Conservation (phyloP, 2,329 filamentous ascomycete genomes). For the Fusarium sp. region DNA sequence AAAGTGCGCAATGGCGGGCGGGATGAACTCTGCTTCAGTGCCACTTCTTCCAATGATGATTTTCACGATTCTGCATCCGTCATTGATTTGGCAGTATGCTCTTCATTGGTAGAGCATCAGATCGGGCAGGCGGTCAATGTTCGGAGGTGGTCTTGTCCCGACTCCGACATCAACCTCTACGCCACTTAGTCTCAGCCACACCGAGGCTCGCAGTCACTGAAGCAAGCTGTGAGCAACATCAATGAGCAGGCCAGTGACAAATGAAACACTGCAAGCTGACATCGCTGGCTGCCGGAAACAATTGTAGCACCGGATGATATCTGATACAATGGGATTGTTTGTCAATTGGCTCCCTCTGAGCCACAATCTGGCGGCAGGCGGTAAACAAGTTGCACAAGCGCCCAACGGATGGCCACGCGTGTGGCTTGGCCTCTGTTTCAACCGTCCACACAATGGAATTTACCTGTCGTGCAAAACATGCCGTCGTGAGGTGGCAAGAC, state of each 20-base stretch:
- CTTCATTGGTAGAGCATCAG: slow-evolving; percentile 8
- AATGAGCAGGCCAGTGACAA: neutral
- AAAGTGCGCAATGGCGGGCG: neutral
- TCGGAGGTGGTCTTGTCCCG: slow-evolving; percentile 31
- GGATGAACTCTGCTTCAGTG: slow-evolving; percentile 6
- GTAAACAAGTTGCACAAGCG: neutral
- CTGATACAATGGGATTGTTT: neutral
- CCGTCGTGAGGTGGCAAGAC: slow-evolving; percentile 27
- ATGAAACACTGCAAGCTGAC: neutral
- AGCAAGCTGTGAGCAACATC: neutral
- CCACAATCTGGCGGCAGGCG: neutral
- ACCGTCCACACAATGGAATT: slow-evolving; percentile 21
- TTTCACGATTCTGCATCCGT: slow-evolving; percentile 46
- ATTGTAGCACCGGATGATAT: neutral
- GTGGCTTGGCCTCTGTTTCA: slow-evolving; percentile 29
- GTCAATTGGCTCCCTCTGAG: neutral
- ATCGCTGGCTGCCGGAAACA: neutral
- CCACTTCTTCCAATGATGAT: slow-evolving; percentile 43
- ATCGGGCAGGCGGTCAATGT: slow-evolving; percentile 41
- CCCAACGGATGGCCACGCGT: slow-evolving; percentile 2
- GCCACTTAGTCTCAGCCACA: slow-evolving; percentile 3
- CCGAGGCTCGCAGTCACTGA: neutral
- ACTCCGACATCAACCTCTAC: neutral
- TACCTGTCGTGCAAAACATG: slow-evolving; percentile 2
- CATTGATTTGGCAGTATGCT: slow-evolving; percentile 47